Evolutionary conservation across 257 asterid genomes (phyloP).

Genomic region (Ballota nigra): DNA sequence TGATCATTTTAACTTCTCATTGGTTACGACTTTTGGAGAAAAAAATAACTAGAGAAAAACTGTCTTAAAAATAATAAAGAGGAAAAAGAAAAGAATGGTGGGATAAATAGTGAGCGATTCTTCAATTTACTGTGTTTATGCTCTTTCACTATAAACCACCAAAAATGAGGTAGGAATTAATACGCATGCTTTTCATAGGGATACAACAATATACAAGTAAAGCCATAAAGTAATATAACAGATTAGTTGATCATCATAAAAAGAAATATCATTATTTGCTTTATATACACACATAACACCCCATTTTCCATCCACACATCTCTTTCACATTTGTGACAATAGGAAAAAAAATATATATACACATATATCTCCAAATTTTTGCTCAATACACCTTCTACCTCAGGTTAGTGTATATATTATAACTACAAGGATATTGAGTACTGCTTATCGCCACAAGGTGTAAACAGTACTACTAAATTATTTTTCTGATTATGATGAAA

Average conservation of each 20-base stretch:
- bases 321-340: conserved; percentile 28
- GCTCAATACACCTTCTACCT: conserved; percentile 1
- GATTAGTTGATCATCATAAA: conserved; percentile 15
- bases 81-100: neutral
- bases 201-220: conserved; percentile 22
- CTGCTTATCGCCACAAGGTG: neutral
- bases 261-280: conserved; percentile 21
- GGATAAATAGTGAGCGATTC: conserved; percentile 18
- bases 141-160: conserved; percentile 25
- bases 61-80: neutral
- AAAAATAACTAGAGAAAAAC: neutral
- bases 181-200: conserved; percentile 24
- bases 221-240: conserved; percentile 16
- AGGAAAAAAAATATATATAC: too few species aligned
- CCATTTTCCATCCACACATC: conserved; percentile 40
- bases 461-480: too few species aligned
- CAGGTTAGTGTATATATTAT: neutral
- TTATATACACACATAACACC: conserved; percentile 30
- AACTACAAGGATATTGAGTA: too few species aligned
- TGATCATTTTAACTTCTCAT: neutral
- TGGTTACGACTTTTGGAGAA: neutral
- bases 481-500: too few species aligned
- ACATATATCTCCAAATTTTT: too few species aligned
- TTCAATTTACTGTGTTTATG: conserved; percentile 12
- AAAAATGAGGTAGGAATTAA: conserved; percentile 23